Conservation (phyloP, 2,329 filamentous ascomycete species). For the Diaporthe nobilis region DNA sequence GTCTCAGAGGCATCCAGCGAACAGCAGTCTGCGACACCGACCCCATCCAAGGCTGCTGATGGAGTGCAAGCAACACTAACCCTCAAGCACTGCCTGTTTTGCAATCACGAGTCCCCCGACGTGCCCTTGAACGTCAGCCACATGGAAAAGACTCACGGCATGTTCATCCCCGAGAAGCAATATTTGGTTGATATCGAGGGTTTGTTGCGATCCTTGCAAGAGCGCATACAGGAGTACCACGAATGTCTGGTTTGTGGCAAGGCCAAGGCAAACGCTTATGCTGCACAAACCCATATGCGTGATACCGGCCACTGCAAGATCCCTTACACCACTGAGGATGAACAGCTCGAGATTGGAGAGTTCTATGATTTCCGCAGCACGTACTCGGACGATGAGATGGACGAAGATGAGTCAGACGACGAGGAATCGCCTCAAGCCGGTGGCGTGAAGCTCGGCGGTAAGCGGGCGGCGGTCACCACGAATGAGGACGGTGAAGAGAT, state of each 20-base stretch:
- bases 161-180: conserved; percentile 93
- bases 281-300: conserved; percentile 95
- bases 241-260: conserved; percentile 93
- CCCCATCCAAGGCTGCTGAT: conserved; percentile 49
- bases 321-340: conserved; percentile 87
- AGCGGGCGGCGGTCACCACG: conserved; percentile 66
- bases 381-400: conserved; percentile 85
- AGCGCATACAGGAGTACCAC: conserved; percentile 83
- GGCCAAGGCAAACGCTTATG: conserved; percentile 81
- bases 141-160: conserved; percentile 93
- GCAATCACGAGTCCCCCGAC: conserved; percentile 86
- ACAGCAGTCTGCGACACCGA: conserved; percentile 50
- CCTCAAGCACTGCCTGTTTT: conserved; percentile 83
- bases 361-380: conserved; percentile 98
- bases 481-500: conserved; percentile 66
- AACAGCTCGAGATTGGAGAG: conserved; percentile 94
- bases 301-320: conserved; percentile 98
- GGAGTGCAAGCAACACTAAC: conserved; percentile 53
- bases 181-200: conserved; percentile 89
- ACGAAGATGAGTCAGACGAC: conserved; percentile 73
- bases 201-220: conserved; percentile 81
- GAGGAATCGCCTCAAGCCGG: conserved; percentile 63
- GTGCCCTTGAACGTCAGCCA: conserved; percentile 84
- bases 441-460: conserved; percentile 79
- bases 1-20: conserved; percentile 55